Evolutionary conservation across 2,329 filamentous ascomycete genomes (phyloP).

Genomic region (Paramyrothecium roridum): DNA sequence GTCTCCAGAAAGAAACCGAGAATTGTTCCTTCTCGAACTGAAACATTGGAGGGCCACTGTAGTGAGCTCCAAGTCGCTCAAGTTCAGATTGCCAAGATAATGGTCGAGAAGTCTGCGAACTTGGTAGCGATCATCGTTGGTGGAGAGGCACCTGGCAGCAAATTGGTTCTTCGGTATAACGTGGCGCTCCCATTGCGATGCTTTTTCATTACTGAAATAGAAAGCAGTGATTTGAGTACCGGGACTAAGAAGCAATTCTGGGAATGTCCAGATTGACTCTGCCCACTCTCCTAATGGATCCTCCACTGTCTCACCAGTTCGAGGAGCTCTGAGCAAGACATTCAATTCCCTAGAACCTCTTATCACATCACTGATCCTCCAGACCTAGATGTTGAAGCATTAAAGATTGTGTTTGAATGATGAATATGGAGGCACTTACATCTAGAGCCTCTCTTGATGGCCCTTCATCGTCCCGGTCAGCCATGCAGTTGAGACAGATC

Average conservation of each 20-base stretch:
- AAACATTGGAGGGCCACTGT: background rate
- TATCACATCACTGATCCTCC: background rate
- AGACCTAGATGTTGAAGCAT: background rate
- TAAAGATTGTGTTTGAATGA: constrained; percentile 22
- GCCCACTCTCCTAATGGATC: constrained; percentile 19
- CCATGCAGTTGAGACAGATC: background rate
- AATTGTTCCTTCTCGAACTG: constrained; percentile 13
- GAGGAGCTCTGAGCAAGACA: constrained; percentile 12
- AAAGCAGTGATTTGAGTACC: constrained; percentile 18
- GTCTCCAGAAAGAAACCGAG: constrained; percentile 21
- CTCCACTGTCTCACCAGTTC: constrained; percentile 27
- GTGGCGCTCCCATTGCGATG: constrained; percentile 6
- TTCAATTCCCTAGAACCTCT: background rate
- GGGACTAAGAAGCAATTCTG: constrained; percentile 20
- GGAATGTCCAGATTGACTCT: constrained; percentile 23
- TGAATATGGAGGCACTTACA: background rate
- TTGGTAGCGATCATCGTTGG: constrained; percentile 17
- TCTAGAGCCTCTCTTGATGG: background rate
- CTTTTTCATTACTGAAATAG: constrained; percentile 14
- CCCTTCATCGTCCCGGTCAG: background rate
- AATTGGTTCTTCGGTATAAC: constrained; percentile 28
- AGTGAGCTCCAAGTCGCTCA: constrained; percentile 7
- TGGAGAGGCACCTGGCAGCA: constrained; percentile 22
- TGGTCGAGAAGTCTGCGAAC: constrained; percentile 30
- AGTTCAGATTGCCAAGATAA: constrained; percentile 25